phyloP scores from a whole-genome alignment of 2,329 filamentous ascomycete genomes.

The Pezicula neosporulosa region DNA sequence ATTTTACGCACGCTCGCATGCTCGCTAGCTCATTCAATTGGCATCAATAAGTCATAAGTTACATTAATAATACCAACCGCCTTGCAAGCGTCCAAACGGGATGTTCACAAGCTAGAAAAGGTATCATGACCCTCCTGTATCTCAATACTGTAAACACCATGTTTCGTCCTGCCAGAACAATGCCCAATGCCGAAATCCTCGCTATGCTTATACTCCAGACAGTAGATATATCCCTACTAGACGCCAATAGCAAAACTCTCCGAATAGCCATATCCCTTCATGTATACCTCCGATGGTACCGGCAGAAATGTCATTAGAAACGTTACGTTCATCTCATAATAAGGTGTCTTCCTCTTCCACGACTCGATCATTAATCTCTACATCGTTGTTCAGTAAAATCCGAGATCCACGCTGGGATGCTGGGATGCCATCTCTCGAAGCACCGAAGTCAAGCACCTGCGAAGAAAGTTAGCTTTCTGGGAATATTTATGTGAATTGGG shows the following conservation, averaged over 20 bases:
- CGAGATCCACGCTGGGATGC: slow-evolving; percentile 74
- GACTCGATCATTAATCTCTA: slow-evolving; percentile 4
- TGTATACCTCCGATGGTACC: background rate
- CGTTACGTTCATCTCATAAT: background rate
- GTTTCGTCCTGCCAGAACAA: too few relatives aligned
- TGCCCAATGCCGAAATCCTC: too few relatives aligned
- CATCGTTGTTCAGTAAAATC: slow-evolving; percentile 45
- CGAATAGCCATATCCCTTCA: background rate
- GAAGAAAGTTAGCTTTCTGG: slow-evolving; percentile 28
- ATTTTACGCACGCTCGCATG: too few relatives aligned
- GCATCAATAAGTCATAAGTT: too few relatives aligned
- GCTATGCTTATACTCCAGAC: background rate
- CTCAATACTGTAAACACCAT: too few relatives aligned
- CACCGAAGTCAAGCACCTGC: slow-evolving; percentile 96
- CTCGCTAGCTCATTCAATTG: too few relatives aligned
- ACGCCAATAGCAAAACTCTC: background rate
- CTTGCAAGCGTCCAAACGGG: too few relatives aligned
- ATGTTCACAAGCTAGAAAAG: too few relatives aligned
- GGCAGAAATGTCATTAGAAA: background rate
- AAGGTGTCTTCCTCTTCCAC: slow-evolving; percentile 16
- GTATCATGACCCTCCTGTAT: too few relatives aligned
- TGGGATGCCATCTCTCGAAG: slow-evolving; percentile 81
- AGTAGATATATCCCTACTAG: background rate
- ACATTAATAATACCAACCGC: too few relatives aligned
- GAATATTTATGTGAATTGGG: background rate